Evolutionary conservation across 2,329 filamentous ascomycete species (phyloP).

Genomic region (Colletotrichum chlorophyti): DNA sequence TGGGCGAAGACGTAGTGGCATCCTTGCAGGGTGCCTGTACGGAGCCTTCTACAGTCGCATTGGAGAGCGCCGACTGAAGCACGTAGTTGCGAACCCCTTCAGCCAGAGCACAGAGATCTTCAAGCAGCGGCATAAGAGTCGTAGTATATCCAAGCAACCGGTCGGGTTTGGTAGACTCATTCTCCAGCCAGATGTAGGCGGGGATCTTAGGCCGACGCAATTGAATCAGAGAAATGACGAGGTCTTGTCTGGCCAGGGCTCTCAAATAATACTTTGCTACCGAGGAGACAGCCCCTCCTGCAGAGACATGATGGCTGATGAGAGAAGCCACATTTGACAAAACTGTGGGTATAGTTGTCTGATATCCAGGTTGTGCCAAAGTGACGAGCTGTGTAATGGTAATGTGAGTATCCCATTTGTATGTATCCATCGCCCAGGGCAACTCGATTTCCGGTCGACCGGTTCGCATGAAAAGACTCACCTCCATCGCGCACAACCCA

Average conservation of each 20-base stretch:
- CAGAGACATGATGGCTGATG: constrained; percentile 33
- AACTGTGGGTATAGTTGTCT: constrained; percentile 33
- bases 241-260: constrained; percentile 39
- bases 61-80: background rate
- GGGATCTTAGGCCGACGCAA: constrained; percentile 33
- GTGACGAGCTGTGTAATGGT: constrained; percentile 26
- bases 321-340: constrained; percentile 34
- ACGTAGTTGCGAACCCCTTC: constrained; percentile 33
- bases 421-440: too few relatives aligned
- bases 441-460: too few relatives aligned
- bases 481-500: constrained; percentile 38
- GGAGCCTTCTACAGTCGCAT: background rate
- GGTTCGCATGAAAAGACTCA: constrained; percentile 29
- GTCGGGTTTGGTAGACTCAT: constrained; percentile 33
- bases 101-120: constrained; percentile 36
- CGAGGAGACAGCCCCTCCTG: constrained; percentile 33
- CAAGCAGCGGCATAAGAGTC: constrained; percentile 38
- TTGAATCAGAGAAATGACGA: constrained; percentile 36
- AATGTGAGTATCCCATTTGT: constrained; percentile 13
- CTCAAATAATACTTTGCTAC: constrained; percentile 40
- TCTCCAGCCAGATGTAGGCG: constrained; percentile 36
- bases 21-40: background rate
- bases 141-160: constrained; percentile 39
- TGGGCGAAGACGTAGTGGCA: background rate
- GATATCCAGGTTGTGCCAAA: constrained; percentile 22